Percentiles rank a stretch among this genome's conserved stretches.
Conservation (phyloP, 176 grass and related monocot genomes). For the Tuctoria greenei region DNA sequence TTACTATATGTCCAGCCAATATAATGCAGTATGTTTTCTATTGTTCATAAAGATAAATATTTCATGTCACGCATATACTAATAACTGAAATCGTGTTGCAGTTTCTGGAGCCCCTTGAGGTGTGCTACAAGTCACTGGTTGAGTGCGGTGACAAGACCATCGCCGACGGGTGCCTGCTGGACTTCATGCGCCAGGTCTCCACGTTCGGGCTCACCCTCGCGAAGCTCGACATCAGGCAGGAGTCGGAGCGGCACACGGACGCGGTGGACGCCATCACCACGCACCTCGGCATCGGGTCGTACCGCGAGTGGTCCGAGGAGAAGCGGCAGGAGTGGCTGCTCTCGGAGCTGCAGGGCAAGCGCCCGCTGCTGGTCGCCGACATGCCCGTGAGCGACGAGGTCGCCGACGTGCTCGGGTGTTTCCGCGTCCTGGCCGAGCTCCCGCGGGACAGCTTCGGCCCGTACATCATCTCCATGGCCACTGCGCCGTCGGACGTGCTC, state of each 20-base stretch:
- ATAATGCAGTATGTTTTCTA: too few relatives aligned
- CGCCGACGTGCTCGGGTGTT: constrained; percentile 68
- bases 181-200: constrained; percentile 75
- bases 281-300: constrained; percentile 73
- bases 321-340: constrained; percentile 72
- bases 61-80: not conserved
- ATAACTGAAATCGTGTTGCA: not conserved
- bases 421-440: constrained; percentile 73
- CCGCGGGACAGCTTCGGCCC: constrained; percentile 67
- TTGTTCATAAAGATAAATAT: too few relatives aligned
- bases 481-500: constrained; percentile 80
- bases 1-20: too few relatives aligned
- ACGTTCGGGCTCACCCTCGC: constrained; percentile 75
- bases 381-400: constrained; percentile 65
- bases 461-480: constrained; percentile 90
- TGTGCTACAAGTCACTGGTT: constrained; percentile 71
- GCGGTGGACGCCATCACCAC: constrained; percentile 73
- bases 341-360: constrained; percentile 67
- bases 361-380: constrained; percentile 58
- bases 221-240: constrained; percentile 89
- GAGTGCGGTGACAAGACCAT: constrained; percentile 63
- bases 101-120: constrained; percentile 81
- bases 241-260: constrained; percentile 90
- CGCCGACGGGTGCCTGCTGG: constrained; percentile 82
- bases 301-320: constrained; percentile 70